Base-by-base conservation (phyloP, 1,284 basidiomycete genomes). In the Boletus sp. region DNA sequence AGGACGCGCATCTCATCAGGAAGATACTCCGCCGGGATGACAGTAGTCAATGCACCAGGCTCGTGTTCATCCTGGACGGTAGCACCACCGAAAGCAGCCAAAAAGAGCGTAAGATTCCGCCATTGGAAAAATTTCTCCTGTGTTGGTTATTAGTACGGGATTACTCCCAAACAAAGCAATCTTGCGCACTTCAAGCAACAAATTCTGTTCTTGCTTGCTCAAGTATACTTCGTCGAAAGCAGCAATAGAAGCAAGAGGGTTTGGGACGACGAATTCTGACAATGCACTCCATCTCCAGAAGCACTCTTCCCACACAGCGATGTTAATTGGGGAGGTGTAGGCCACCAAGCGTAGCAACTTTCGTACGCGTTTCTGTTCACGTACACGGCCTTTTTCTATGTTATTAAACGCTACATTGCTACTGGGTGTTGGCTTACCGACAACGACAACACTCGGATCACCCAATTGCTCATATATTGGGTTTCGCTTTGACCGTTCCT, bases 41-140 rank as follows among this genome's bases (percentile, higher is more conserved):
- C 67, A 12, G 74, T 63, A 8, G 75, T 69, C 8, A 91, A 68
- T 19, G 75, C 69, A 10, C 67, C 62, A 33, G 73, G 62, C 45
- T 80, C 73, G 43, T 75, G 71, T 23, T 71, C 67, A 17, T 81
- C 81, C 40, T 73, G 71, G 12, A 81, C 67, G 53, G 85, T 90
- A 5, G 82, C 75, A 2, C 84, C 83, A 32, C 87, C 84, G 22
- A 88, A 79, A 1, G 89, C 80, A 14, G 88, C 82, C 35, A 95
- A 69, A 66, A 90, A 91, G 23, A 91, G 72, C 0, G 89, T 86
- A 19, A 92, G 72, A 64, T 95, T 93, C 61, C 92, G 87, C 93
- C 93, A 96, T 56, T 92, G 82, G 34, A 77, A 78, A 35, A 83
- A 80, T 52, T 84, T 78, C 16, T 92, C 89, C 83, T 90, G 57